A percentile compares a stretch with the other conserved stretches of the same genome.
Evolutionary conservation across 257 asterid species (phyloP).

Genomic region (Fraxinus pennsylvanica): DNA sequence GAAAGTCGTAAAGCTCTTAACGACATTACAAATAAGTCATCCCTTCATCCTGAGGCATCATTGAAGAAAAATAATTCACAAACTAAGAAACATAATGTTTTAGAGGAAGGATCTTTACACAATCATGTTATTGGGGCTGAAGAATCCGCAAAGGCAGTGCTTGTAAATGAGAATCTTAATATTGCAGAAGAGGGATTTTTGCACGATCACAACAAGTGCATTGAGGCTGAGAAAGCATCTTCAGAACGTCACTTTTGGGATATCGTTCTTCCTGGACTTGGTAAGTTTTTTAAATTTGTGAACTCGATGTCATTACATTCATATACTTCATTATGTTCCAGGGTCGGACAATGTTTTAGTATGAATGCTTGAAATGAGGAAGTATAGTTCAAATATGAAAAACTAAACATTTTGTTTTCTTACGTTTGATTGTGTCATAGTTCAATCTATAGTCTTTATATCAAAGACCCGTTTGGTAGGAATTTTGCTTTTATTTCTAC

Average conservation of each 20-base stretch:
- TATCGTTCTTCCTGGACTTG: constrained; percentile 61
- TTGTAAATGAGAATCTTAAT: constrained; percentile 32
- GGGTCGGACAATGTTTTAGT: too few species aligned
- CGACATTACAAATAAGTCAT: constrained; percentile 72
- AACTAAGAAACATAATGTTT: constrained; percentile 34
- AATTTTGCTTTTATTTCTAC: too few species aligned
- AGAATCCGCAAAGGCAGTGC: constrained; percentile 27
- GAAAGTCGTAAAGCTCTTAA: constrained; percentile 65
- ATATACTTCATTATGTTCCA: too few species aligned
- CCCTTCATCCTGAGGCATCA: constrained; percentile 37
- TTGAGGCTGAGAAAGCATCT: constrained; percentile 47
- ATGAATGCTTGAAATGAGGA: too few species aligned
- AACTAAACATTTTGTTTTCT: too few species aligned
- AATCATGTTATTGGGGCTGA: constrained; percentile 37
- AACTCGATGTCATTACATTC: background rate
- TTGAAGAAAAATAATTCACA: constrained; percentile 39
- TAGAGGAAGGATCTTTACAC: constrained; percentile 37
- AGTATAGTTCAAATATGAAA: too few species aligned
- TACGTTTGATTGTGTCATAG: too few species aligned
- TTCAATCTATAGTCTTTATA: too few species aligned
- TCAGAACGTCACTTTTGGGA: constrained; percentile 44
- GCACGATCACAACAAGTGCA: constrained; percentile 71
- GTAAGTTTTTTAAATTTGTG: constrained; percentile 30
- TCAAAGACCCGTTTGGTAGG: too few species aligned
- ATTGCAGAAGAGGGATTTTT: constrained; percentile 58